Evolutionary conservation across 1,284 basidiomycete species (phyloP).

Genomic region (Cryptococcus sp.): DNA sequence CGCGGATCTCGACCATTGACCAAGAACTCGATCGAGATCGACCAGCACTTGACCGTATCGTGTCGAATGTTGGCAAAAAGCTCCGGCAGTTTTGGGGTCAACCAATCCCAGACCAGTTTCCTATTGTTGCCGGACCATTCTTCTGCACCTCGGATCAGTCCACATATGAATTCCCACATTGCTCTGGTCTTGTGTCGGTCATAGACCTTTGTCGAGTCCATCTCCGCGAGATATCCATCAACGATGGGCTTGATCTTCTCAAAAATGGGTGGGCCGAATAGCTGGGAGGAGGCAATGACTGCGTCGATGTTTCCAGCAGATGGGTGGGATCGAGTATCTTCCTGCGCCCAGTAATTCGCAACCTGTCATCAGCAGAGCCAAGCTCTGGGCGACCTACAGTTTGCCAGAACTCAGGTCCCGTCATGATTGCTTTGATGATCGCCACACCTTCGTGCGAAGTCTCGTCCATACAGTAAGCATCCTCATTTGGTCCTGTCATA

Average conservation of each 20-base stretch:
- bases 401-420: slow-evolving; percentile 59
- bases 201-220: slow-evolving; percentile 39
- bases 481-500: slow-evolving; percentile 52
- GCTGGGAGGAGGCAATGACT: slow-evolving; percentile 53
- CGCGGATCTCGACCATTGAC: slow-evolving; percentile 78
- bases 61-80: slow-evolving; percentile 77
- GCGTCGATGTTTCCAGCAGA: slow-evolving; percentile 50
- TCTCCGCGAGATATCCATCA: slow-evolving; percentile 37
- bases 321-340: slow-evolving; percentile 45
- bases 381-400: slow-evolving; percentile 26
- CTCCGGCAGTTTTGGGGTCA: slow-evolving; percentile 61
- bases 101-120: slow-evolving; percentile 74
- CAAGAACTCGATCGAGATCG: slow-evolving; percentile 55
- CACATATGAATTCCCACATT: slow-evolving; percentile 78
- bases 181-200: slow-evolving; percentile 92
- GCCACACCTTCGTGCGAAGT: slow-evolving; percentile 60
- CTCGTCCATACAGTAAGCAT: slow-evolving; percentile 62
- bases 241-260: slow-evolving; percentile 36
- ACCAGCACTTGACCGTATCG: slow-evolving; percentile 61
- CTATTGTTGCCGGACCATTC: slow-evolving; percentile 73
- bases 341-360: slow-evolving; percentile 44
- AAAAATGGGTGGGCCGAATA: slow-evolving; percentile 37
- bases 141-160: slow-evolving; percentile 73
- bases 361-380: slow-evolving; percentile 12
- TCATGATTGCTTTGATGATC: slow-evolving; percentile 56